These are phyloP conservation scores for Heritiera fomes DNA, from an alignment of 345 rosid genomes.

Conservation along the genomic window DNA sequence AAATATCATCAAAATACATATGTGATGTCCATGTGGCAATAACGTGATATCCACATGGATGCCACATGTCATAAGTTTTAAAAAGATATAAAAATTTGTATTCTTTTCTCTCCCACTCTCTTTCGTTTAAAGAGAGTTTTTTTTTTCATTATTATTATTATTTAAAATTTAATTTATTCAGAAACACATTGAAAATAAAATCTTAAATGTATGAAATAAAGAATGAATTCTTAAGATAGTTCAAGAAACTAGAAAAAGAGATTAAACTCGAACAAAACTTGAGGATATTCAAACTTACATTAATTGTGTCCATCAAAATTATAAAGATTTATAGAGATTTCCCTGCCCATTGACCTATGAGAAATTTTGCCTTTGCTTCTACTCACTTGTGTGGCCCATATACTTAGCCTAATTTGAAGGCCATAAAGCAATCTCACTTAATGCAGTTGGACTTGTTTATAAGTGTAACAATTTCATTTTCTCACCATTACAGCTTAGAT, in stretches of 20 bases:
- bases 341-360: background rate
- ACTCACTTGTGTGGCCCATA: slow-evolving; percentile 25
- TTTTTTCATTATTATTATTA: too few species aligned
- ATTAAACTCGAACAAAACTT: too few species aligned
- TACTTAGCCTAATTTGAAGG: slow-evolving; percentile 39
- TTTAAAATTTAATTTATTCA: too few species aligned
- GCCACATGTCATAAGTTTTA: background rate
- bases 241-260: too few species aligned
- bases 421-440: slow-evolving; percentile 29
- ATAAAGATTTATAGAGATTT: background rate
- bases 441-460: slow-evolving; percentile 29
- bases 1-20: too few species aligned
- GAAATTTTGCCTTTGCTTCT: slow-evolving; percentile 3
- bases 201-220: too few species aligned
- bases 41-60: background rate
- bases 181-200: too few species aligned
- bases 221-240: too few species aligned
- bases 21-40: too few species aligned
- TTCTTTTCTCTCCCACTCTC: too few species aligned
- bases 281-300: too few species aligned
- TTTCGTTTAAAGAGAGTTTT: background rate
- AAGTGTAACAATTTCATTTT: slow-evolving; percentile 14
- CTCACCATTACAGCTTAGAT: slow-evolving; percentile 18
- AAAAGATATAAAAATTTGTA: too few species aligned
- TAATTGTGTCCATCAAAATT: background rate